Base-by-base conservation (phyloP, 257 asterid genomes). In the Przewalskia tangutica region DNA sequence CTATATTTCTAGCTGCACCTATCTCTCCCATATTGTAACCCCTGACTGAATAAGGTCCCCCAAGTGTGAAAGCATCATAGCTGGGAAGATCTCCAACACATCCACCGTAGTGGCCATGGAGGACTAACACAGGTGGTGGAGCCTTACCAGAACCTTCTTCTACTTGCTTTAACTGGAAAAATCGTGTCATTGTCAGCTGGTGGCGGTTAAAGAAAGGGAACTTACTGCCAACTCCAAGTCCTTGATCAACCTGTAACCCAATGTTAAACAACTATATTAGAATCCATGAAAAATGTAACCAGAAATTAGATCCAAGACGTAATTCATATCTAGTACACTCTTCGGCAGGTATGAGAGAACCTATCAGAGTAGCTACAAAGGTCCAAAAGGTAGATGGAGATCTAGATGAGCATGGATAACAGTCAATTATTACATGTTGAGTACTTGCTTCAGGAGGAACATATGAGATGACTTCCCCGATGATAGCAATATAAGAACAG, bases 21-120 rank as follows among this genome's bases (percentile, higher is more conserved):
- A 96, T 86, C 91, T 96, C 99, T 80, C 99, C 99, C 98, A 96
- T 92, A 87, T 92, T 94, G 85, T 96, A 96, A 64, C 99, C 98
- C 77, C 99, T 88, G 4, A 94, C 98, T 12, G 99, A 94, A 81
- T 96, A 92, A 64, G 98, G 99, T 38, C 99, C 99, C n/a, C 98
- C 99, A 77, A 96, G 89, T 40, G 98, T 90, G 81, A 96, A 96
- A 59, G 98, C 98, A 82, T 96, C 99, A 77, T 96, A 92, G 78
- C 98, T 94, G 40, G 99, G 97, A 88, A 96, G 98, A 86, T 96
- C 98, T 36, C 99, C 99, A 34, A 96, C 97, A 81, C 99, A 96
- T 18, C 98, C 98, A 82, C 98, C 98, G 77, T 94, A 96, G 87
- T 93, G 98, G 73, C 97, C 97, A 75, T 94, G 98, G 81, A 96